Evolutionary conservation across 495 filamentous ascomycete species (phyloP).

Genomic region (Letharia lupina): DNA sequence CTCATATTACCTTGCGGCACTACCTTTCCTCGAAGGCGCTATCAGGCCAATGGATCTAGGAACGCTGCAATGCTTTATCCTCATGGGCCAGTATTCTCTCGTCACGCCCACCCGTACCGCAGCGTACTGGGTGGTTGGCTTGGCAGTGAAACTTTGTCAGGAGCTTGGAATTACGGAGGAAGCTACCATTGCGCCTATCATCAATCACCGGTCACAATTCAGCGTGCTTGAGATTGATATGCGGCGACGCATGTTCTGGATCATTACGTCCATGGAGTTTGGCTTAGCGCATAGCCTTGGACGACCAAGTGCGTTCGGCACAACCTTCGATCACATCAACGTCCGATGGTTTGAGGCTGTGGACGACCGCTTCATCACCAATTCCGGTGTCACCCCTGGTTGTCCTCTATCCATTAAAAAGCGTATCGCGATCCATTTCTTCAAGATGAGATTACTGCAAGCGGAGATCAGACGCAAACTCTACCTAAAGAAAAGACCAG

Average conservation of each 20-base stretch:
- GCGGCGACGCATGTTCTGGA: slow-evolving; percentile 80
- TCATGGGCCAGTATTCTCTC: slow-evolving; percentile 87
- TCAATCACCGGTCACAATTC: slow-evolving; percentile 27
- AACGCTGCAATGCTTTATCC: slow-evolving; percentile 78
- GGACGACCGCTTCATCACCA: slow-evolving; percentile 71
- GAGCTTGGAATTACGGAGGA: slow-evolving; percentile 79
- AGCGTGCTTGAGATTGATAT: slow-evolving; percentile 75
- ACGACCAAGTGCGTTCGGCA: slow-evolving; percentile 72
- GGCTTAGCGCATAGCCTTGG: slow-evolving; percentile 81
- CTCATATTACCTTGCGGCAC: slow-evolving; percentile 80
- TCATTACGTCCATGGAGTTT: slow-evolving; percentile 73
- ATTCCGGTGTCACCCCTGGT: slow-evolving; percentile 62
- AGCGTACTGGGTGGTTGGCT: slow-evolving; percentile 82
- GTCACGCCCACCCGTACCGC: slow-evolving; percentile 84
- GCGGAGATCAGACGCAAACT: slow-evolving; percentile 75
- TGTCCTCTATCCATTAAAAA: slow-evolving; percentile 64
- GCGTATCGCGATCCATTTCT: slow-evolving; percentile 81
- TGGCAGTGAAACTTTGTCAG: slow-evolving; percentile 76
- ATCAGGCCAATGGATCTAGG: slow-evolving; percentile 72
- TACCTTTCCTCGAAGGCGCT: slow-evolving; percentile 69
- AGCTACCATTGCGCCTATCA: slow-evolving; percentile 54
- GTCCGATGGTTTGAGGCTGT: slow-evolving; percentile 72
- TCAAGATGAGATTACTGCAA: slow-evolving; percentile 82
- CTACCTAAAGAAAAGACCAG: slow-evolving; percentile 67
- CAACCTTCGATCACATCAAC: slow-evolving; percentile 67